phyloP scores from a whole-genome alignment of 1,284 basidiomycete genomes.

The Sporisorium reilianum region DNA sequence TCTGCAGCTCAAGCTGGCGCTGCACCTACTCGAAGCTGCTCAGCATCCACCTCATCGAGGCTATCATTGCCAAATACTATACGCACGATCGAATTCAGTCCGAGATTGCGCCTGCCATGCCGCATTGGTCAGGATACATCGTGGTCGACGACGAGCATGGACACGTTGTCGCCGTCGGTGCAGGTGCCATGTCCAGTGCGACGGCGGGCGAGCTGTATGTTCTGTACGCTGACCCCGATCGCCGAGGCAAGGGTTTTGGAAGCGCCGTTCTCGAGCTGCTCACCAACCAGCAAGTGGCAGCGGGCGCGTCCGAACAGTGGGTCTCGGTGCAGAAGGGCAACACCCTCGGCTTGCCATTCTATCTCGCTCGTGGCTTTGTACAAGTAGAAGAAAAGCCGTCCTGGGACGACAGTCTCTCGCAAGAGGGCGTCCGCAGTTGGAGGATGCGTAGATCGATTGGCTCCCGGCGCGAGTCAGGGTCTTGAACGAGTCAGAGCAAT shows the following conservation, averaged over 20 bases:
- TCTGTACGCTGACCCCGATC: neutral
- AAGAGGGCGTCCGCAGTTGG: neutral
- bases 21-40: neutral
- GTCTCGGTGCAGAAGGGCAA: slow-evolving; percentile 1
- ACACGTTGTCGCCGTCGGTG: neutral
- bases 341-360: neutral
- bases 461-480: neutral
- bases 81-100: neutral
- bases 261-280: slow-evolving; percentile 1
- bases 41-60: neutral
- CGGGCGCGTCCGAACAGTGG: neutral
- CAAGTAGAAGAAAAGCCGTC: neutral
- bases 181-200: neutral
- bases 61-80: neutral
- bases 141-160: neutral
- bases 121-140: neutral
- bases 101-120: neutral
- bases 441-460: neutral
- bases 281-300: neutral
- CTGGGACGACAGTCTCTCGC: neutral
- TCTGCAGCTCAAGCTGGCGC: neutral
- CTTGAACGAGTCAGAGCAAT: neutral
- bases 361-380: neutral
- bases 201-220: neutral
- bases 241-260: neutral